Conservation (phyloP, 345 rosid species). For the Passiflora organensis region DNA sequence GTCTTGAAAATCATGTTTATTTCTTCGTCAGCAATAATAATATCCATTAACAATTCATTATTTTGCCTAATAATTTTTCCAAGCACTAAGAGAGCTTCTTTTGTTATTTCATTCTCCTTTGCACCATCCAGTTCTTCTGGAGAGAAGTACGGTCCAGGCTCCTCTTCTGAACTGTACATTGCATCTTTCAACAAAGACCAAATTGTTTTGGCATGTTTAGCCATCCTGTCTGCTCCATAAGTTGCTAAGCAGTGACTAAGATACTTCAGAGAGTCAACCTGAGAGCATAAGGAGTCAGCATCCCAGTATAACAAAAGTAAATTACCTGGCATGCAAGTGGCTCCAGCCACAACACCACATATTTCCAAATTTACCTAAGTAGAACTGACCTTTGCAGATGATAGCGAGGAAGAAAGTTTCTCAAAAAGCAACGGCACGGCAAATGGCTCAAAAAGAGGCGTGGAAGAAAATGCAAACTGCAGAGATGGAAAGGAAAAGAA, state of each 20-base stretch:
- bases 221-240: slow-evolving; percentile 64
- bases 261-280: slow-evolving; percentile 91
- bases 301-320: slow-evolving; percentile 6
- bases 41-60: slow-evolving; percentile 36
- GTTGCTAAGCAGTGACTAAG: slow-evolving; percentile 49
- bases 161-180: slow-evolving; percentile 45
- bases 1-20: slow-evolving; percentile 47
- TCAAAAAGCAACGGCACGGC: slow-evolving; percentile 81
- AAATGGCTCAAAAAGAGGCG: slow-evolving; percentile 85
- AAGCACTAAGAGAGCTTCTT: slow-evolving; percentile 57
- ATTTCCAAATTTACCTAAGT: slow-evolving; percentile 5
- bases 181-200: slow-evolving; percentile 69
- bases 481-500: background rate
- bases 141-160: slow-evolving; percentile 31
- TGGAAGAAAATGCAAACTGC: slow-evolving; percentile 77
- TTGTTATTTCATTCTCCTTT: slow-evolving; percentile 44
- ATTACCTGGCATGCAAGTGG: slow-evolving; percentile 1
- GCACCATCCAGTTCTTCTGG: slow-evolving; percentile 42
- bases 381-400: slow-evolving; percentile 68
- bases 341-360: slow-evolving; percentile 1
- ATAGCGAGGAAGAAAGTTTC: slow-evolving; percentile 84
- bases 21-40: slow-evolving; percentile 52
- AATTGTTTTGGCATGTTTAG: slow-evolving; percentile 51
- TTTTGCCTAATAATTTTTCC: slow-evolving; percentile 53
- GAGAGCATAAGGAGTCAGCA: slow-evolving; percentile 13